Evolutionary conservation across 2,329 filamentous ascomycete genomes (phyloP).

Genomic region (Talaromyces sp.): DNA sequence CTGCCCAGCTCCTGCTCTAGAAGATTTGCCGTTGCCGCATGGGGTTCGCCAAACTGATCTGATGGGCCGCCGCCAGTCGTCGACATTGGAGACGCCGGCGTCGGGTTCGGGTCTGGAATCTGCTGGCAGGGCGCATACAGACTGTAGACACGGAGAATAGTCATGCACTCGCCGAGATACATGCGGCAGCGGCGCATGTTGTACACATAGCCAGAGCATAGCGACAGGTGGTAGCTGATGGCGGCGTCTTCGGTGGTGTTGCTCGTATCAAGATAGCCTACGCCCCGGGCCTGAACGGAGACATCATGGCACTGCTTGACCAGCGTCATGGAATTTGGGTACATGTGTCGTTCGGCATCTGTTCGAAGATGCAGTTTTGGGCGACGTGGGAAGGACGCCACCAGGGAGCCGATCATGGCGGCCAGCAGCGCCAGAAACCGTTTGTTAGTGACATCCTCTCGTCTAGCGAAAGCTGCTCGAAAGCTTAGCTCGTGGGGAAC

Average conservation of each 20-base stretch:
- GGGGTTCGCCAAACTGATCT: constrained; percentile 19
- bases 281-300: constrained; percentile 40
- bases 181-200: constrained; percentile 35
- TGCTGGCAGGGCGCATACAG: constrained; percentile 24
- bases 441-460: constrained; percentile 38
- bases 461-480: constrained; percentile 37
- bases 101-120: constrained; percentile 8
- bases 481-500: constrained; percentile 45
- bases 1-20: constrained; percentile 48
- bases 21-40: constrained; percentile 22
- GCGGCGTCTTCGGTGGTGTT: constrained; percentile 42
- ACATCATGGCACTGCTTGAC: constrained; percentile 41
- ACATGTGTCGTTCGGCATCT: constrained; percentile 32
- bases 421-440: constrained; percentile 43
- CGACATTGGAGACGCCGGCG: constrained; percentile 17
- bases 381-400: constrained; percentile 42
- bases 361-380: constrained; percentile 38
- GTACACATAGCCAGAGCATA: constrained; percentile 38
- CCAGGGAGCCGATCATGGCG: constrained; percentile 42
- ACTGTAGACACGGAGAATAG: constrained; percentile 38
- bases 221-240: constrained; percentile 40
- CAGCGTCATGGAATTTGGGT: constrained; percentile 40
- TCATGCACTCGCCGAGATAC: constrained; percentile 41
- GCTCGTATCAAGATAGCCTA: constrained; percentile 39
- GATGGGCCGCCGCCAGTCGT: not conserved